These are phyloP conservation scores for Lodderomyces elongisporus DNA, from an alignment of 1,139 yeast genomes.

Conservation along the genomic window DNA sequence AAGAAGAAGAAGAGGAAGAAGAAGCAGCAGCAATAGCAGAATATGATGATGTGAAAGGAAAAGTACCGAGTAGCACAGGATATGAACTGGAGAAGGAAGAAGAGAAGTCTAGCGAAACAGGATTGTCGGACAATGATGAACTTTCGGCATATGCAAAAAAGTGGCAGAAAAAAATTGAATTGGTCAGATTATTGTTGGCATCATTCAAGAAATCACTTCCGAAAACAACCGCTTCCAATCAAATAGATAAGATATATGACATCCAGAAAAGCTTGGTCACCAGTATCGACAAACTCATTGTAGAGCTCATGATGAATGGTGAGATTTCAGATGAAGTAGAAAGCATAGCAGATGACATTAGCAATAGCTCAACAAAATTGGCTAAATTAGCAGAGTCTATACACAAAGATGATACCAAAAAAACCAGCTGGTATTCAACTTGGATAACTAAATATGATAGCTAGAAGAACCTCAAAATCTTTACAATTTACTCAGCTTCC, in stretches of 20 bases:
- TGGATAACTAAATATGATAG: slow-evolving; percentile 40
- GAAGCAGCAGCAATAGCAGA: slow-evolving; percentile 11
- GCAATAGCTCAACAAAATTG: slow-evolving; percentile 25
- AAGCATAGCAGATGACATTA: slow-evolving; percentile 22
- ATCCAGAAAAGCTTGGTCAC: slow-evolving; percentile 29
- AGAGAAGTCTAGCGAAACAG: slow-evolving; percentile 1
- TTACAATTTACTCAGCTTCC: neutral
- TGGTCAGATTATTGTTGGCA: slow-evolving; percentile 49
- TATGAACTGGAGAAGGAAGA: slow-evolving; percentile 19
- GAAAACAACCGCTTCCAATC: slow-evolving; percentile 25
- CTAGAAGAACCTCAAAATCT: neutral
- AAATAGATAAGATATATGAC: slow-evolving; percentile 32
- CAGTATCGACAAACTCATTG: slow-evolving; percentile 42
- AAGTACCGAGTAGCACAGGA: too few species aligned
- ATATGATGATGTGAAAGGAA: too few species aligned
- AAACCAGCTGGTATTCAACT: slow-evolving; percentile 47
- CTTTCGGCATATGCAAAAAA: slow-evolving; percentile 36
- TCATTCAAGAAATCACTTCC: slow-evolving; percentile 57
- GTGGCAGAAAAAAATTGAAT: slow-evolving; percentile 51
- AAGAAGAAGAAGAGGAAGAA: slow-evolving; percentile 23
- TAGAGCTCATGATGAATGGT: slow-evolving; percentile 43
- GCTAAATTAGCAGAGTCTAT: slow-evolving; percentile 31
- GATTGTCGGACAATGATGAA: slow-evolving; percentile 1
- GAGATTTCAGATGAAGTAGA: slow-evolving; percentile 28
- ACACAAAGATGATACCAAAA: slow-evolving; percentile 32